Percentiles rank a stretch among this genome's conserved stretches.
These are phyloP conservation scores for Leishmania amazonensis DNA, from an alignment of 208 protist genomes.

Conservation along the genomic window DNA sequence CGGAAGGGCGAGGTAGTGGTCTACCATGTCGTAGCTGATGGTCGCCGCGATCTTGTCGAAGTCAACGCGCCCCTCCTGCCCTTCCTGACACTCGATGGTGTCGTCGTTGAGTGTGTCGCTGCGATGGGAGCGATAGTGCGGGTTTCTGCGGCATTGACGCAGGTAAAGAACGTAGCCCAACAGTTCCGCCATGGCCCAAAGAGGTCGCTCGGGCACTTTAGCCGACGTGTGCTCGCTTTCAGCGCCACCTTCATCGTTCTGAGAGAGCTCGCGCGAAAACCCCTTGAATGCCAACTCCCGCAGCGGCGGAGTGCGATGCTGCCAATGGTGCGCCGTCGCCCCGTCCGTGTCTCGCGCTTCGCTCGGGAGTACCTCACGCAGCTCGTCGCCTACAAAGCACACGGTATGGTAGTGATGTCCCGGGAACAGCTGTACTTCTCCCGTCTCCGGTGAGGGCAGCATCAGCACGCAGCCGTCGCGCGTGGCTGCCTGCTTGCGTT, in stretches of 20 bases:
- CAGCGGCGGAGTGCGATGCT: neutral
- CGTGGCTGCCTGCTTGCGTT: neutral
- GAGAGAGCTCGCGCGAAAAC: neutral
- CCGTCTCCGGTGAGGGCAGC: conserved; percentile 54
- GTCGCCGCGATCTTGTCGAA: conserved; percentile 1
- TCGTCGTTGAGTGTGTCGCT: neutral
- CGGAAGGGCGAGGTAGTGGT: conserved; percentile 19
- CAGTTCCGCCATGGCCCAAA: conserved; percentile 9
- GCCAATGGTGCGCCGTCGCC: neutral
- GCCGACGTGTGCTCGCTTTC: neutral
- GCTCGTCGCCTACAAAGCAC: conserved; percentile 71
- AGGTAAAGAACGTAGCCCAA: conserved; percentile 8
- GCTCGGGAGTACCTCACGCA: conserved; percentile 36
- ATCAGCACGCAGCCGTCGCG: conserved; percentile 41
- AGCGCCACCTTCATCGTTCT: neutral
- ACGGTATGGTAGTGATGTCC: conserved; percentile 59
- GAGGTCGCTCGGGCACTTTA: neutral
- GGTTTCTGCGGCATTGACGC: conserved; percentile 7
- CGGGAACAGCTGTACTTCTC: conserved; percentile 43
- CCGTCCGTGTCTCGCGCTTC: conserved; percentile 1
- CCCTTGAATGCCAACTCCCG: neutral
- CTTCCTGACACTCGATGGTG: neutral
- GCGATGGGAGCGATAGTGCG: neutral
- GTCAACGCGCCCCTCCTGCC: neutral
- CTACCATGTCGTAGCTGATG: conserved; percentile 4